phyloP scores from a whole-genome alignment of 176 grass and related monocot genomes.

The Aegilops umbellulata region DNA sequence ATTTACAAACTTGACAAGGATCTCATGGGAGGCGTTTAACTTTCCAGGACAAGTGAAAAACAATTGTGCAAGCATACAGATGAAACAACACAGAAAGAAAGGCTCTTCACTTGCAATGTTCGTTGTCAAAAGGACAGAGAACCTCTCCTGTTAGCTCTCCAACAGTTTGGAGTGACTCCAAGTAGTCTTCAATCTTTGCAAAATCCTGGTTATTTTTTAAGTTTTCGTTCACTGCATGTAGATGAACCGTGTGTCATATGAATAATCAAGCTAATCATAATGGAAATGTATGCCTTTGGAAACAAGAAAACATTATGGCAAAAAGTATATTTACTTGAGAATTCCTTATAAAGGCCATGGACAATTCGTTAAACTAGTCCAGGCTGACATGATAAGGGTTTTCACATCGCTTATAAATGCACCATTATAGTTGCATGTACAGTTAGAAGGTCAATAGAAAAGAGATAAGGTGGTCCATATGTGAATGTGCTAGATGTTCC shows the following conservation, averaged over 20 bases:
- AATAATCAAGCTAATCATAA: too few relatives aligned
- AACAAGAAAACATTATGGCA: neutral
- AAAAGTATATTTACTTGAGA: neutral
- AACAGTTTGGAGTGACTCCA: constrained; percentile 91
- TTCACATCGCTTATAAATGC: neutral
- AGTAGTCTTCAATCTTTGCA: constrained; percentile 69
- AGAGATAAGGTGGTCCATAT: neutral
- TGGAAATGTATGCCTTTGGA: neutral
- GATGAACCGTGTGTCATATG: neutral
- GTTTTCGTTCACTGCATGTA: constrained; percentile 75
- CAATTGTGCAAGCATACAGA: neutral
- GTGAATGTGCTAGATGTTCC: too few relatives aligned
- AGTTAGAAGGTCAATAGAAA: neutral
- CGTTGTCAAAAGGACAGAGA: constrained; percentile 86
- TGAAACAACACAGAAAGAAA: neutral
- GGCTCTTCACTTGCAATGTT: constrained; percentile 57
- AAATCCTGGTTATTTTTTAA: constrained; percentile 72
- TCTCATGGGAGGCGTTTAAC: neutral
- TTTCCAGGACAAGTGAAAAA: neutral
- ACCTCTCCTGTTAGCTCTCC: constrained; percentile 90
- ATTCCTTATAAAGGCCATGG: neutral
- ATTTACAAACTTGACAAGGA: neutral
- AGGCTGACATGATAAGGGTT: neutral
- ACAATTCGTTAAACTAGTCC: neutral
- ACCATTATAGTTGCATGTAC: neutral